phyloP scores from a whole-genome alignment of 805 yeast genomes.

The Lachancea thermotolerans region DNA sequence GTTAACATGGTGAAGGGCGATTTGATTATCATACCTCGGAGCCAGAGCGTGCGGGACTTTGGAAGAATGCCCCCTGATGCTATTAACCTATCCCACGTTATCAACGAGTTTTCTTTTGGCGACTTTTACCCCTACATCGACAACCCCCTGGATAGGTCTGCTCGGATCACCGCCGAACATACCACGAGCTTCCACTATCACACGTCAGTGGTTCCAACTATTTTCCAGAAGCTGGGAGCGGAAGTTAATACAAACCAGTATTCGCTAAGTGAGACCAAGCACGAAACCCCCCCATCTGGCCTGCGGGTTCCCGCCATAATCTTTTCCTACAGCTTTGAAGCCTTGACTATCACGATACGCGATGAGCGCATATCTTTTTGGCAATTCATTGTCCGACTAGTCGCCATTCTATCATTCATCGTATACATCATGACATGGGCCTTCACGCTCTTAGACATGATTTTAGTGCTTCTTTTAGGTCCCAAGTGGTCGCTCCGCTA shows the following conservation, averaged over 20 bases:
- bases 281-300: slow-evolving; percentile 16
- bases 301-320: slow-evolving; percentile 65
- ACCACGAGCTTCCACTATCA: slow-evolving; percentile 55
- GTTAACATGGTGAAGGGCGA: slow-evolving; percentile 84
- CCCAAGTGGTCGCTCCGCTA: slow-evolving; percentile 40
- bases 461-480: slow-evolving; percentile 50
- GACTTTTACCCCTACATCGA: slow-evolving; percentile 77
- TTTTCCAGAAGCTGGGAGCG: slow-evolving; percentile 63
- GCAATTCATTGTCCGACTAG: slow-evolving; percentile 69
- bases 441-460: slow-evolving; percentile 49
- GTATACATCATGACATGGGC: slow-evolving; percentile 63
- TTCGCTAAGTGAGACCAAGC: slow-evolving; percentile 53
- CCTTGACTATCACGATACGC: slow-evolving; percentile 60
- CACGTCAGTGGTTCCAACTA: slow-evolving; percentile 78
- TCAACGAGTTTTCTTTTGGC: slow-evolving; percentile 86
- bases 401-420: slow-evolving; percentile 79
- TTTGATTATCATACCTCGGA: slow-evolving; percentile 75
- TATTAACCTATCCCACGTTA: slow-evolving; percentile 75
- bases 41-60: slow-evolving; percentile 50
- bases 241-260: slow-evolving; percentile 79
- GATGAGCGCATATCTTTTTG: slow-evolving; percentile 72
- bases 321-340: slow-evolving; percentile 83
- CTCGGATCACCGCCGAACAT: slow-evolving; percentile 44
- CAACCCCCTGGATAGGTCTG: slow-evolving; percentile 82
- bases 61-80: slow-evolving; percentile 40